phyloP scores from a whole-genome alignment of 768 basidiomycete genomes.

The Suillus variegatus region DNA sequence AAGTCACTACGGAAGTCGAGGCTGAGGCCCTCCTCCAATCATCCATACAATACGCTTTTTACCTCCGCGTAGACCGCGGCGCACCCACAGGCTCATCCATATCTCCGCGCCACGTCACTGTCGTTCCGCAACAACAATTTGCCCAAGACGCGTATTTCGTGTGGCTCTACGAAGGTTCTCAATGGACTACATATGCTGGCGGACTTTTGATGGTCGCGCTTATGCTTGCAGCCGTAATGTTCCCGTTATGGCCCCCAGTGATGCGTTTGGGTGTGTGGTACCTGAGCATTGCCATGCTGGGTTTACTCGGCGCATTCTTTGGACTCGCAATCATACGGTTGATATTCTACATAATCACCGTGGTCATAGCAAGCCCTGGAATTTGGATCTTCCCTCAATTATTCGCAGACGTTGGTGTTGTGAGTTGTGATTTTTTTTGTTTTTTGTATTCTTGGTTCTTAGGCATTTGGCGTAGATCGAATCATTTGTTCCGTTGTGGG shows the following conservation, averaged over 20 bases:
- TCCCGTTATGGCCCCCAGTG: conserved; percentile 95
- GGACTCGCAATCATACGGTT: conserved; percentile 86
- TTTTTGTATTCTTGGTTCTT: background rate
- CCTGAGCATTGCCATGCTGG: conserved; percentile 84
- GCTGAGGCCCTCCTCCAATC: conserved; percentile 67
- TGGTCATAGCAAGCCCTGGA: conserved; percentile 82
- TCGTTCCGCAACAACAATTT: conserved; percentile 83
- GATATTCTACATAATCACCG: conserved; percentile 92
- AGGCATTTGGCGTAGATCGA: conserved; percentile 66
- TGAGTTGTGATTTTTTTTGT: conserved; percentile 47
- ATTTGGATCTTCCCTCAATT: conserved; percentile 99
- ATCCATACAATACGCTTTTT: conserved; percentile 85
- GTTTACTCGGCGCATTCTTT: conserved; percentile 88
- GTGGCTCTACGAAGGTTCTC: conserved; percentile 96
- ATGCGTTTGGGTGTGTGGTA: conserved; percentile 97
- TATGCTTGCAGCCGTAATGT: conserved; percentile 98
- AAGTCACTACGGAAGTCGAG: conserved; percentile 73
- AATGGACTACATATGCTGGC: conserved; percentile 90
- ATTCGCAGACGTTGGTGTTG: conserved; percentile 98
- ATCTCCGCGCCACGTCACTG: conserved; percentile 67
- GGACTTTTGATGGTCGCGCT: conserved; percentile 89
- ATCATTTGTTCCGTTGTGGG: conserved; percentile 96
- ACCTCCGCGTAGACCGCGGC: conserved; percentile 87
- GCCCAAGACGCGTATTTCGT: conserved; percentile 84
- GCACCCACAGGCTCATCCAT: conserved; percentile 49